Conservation (phyloP, 2,329 filamentous ascomycete species). For the Lachnellula cervina region DNA sequence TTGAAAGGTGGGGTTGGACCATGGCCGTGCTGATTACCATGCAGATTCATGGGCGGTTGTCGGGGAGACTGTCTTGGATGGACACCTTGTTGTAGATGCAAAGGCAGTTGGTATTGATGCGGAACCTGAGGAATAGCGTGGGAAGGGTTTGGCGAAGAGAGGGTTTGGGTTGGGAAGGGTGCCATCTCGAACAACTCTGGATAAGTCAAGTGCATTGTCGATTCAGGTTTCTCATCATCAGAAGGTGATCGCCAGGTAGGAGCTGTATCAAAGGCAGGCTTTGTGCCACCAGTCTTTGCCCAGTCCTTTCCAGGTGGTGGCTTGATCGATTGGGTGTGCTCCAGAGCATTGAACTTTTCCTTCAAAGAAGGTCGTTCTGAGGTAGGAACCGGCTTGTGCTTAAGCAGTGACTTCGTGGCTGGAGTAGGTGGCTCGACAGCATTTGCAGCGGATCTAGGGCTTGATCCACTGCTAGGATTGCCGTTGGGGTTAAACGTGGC, state of each 20-base stretch:
- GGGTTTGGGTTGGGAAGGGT: constrained; percentile 48
- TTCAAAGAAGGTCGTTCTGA: constrained; percentile 49
- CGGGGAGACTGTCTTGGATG: constrained; percentile 68
- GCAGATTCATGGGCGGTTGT: constrained; percentile 73
- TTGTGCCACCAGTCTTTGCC: constrained; percentile 75
- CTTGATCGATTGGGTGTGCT: constrained; percentile 49
- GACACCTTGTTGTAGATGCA: constrained; percentile 72
- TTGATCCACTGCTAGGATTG: constrained; percentile 60
- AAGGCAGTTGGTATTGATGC: constrained; percentile 79
- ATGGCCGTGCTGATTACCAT: constrained; percentile 66
- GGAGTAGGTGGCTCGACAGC: constrained; percentile 32
- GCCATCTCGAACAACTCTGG: constrained; percentile 73
- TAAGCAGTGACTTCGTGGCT: constrained; percentile 49
- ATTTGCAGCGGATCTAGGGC: constrained; percentile 55
- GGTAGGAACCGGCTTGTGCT: constrained; percentile 64
- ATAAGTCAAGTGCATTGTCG: constrained; percentile 63
- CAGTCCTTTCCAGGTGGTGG: constrained; percentile 57
- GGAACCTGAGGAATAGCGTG: constrained; percentile 68
- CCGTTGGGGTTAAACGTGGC: constrained; percentile 71
- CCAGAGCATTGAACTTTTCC: constrained; percentile 58
- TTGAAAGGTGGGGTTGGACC: constrained; percentile 62
- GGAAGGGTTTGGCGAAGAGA: constrained; percentile 64
- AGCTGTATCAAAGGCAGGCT: constrained; percentile 75
- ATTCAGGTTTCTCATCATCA: constrained; percentile 66
- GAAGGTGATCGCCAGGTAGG: constrained; percentile 76